Percentiles rank a stretch among this genome's conserved stretches.
phyloP scores from a whole-genome alignment of 208 protist species.

The Crithidia fasciculata region DNA sequence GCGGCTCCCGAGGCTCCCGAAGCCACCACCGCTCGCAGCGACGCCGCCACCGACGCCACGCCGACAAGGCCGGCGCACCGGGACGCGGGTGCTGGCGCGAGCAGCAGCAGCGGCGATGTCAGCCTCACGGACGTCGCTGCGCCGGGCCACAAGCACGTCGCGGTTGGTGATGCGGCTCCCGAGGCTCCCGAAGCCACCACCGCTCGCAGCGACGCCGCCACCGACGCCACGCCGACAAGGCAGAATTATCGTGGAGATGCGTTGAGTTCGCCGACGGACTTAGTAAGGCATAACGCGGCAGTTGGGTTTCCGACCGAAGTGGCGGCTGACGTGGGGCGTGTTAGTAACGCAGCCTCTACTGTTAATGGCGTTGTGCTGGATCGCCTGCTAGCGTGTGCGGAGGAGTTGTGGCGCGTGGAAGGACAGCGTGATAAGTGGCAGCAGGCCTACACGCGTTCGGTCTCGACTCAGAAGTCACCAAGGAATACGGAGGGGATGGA shows the following conservation, averaged over 20 bases:
- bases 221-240: background rate
- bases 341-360: no score
- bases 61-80: background rate
- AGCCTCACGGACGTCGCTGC: slow-evolving; percentile 1
- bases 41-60: background rate
- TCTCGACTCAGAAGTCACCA: background rate
- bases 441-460: slow-evolving; percentile 4
- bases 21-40: background rate
- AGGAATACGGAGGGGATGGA: no score
- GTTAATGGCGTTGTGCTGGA: background rate
- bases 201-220: background rate
- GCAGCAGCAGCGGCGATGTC: slow-evolving; percentile 7
- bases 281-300: no score
- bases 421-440: background rate
- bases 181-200: background rate
- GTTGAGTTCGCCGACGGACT: no score
- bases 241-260: no score
- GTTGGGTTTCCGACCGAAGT: background rate
- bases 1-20: background rate
- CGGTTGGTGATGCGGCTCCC: no score
- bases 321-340: no score
- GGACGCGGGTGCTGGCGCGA: background rate
- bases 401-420: background rate
- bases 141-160: background rate
- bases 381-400: background rate